A percentile compares a stretch with the other conserved stretches of the same genome.
Conservation (phyloP, 441 rosid genomes). For the Brassica hybrid region DNA sequence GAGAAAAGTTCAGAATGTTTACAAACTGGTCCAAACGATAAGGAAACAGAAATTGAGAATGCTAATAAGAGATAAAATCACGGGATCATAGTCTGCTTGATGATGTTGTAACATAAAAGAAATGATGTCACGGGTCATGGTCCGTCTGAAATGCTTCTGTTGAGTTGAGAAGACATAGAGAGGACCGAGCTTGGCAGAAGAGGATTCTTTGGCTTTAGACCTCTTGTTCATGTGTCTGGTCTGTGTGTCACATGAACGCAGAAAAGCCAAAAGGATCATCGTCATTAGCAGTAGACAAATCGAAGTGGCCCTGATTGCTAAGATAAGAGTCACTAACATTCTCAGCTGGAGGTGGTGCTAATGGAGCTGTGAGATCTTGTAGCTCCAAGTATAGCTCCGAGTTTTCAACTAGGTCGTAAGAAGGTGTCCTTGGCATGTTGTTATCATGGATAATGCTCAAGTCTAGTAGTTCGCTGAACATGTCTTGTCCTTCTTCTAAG, state of each 20-base stretch:
- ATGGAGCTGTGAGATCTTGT: slow-evolving; percentile 38
- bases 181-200: not conserved
- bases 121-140: not conserved
- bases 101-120: not conserved
- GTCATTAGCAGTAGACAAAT: slow-evolving; percentile 23
- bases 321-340: slow-evolving; percentile 19
- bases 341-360: slow-evolving; percentile 22
- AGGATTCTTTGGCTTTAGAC: not conserved
- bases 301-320: slow-evolving; percentile 19
- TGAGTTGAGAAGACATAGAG: slow-evolving; percentile 5
- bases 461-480: slow-evolving; percentile 46
- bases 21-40: not conserved
- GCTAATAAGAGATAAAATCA: not conserved
- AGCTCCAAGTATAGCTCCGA: slow-evolving; percentile 36
- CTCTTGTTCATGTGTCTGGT: slow-evolving; percentile 14
- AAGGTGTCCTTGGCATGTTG: slow-evolving; percentile 14
- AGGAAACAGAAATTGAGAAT: not conserved
- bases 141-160: not conserved
- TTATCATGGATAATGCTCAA: slow-evolving; percentile 29
- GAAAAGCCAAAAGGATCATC: slow-evolving; percentile 20
- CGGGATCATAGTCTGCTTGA: not conserved
- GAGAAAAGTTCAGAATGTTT: not conserved
- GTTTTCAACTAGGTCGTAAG: slow-evolving; percentile 14
- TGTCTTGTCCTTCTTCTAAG: slow-evolving; percentile 38
- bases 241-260: slow-evolving; percentile 7